Evolutionary conservation across 1,284 basidiomycete species (phyloP), one percentile per base, ranked within the genome.

Genomic region (Ustilago lituana): DNA sequence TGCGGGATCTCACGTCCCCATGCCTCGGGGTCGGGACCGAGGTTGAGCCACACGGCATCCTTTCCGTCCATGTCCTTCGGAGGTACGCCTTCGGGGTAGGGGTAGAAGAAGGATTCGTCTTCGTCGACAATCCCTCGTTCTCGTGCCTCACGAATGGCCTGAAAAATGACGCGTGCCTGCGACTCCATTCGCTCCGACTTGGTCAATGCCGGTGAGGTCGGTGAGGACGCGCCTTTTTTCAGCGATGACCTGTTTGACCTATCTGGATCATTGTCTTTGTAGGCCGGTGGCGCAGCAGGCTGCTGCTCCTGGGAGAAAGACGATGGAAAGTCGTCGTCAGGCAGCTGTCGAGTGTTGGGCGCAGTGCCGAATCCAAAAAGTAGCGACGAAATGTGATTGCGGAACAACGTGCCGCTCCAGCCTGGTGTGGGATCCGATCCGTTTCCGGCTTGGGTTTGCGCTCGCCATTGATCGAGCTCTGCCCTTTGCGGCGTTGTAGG

Each of bases 31-130:
- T 67, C 60, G 4, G 63, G 33, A 8, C 69, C 69, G 5, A 72
- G 40, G n/a, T 67, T 55, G 35, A 72, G 47, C 63, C 64, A 72
- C 11, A 67, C 49, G 2, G 39, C 35, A 20, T 67, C 64, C 14
- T 46, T 48, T 0, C 55, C 68, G 0, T 66, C 46, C 1, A 47
- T 7, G 22, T 58, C 54, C 11, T 55, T 48, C 15, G 68, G 68
- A 1, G 68, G 55, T 2, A 60, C 59, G n/a, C 63, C 59, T 24
- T 66, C 63, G 1, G 62, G 63, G 22, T 61, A 66, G 1, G 63
- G 63, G 44, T 66, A 53, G 59, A 71, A 66, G 68, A 71, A 71
- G 11, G 68, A 62, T 36, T 71, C 68, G 37, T 71, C 63, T 17
- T 71, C 59, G 31, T 71, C 63, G 44, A 62, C 51, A 2, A 59